Percentiles rank a stretch among this genome's conserved stretches.
Evolutionary conservation across 1,284 basidiomycete species (phyloP).

Genomic region (Cutaneotrichosporon sp.): DNA sequence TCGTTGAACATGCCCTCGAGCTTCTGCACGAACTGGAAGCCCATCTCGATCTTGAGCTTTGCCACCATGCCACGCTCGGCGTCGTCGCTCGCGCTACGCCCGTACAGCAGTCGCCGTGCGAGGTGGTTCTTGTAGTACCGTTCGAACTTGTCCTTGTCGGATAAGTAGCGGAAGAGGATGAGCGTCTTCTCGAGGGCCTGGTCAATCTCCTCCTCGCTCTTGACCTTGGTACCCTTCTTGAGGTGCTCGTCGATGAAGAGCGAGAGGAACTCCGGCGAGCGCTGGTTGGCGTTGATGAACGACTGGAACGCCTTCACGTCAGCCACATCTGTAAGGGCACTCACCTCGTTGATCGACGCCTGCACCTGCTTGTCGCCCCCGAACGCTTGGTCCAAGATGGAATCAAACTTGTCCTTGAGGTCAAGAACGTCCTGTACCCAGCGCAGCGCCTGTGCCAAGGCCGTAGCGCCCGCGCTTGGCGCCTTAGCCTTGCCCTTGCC

Average conservation of each 20-base stretch:
- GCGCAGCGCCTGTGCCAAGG: constrained; percentile 65
- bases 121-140: constrained; percentile 97
- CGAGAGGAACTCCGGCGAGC: constrained; percentile 92
- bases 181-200: constrained; percentile 89
- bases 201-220: constrained; percentile 93
- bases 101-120: constrained; percentile 83
- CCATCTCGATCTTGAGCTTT: constrained; percentile 91
- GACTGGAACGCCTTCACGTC: constrained; percentile 77
- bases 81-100: constrained; percentile 91
- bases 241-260: constrained; percentile 97
- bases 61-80: constrained; percentile 97
- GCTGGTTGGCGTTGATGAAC: constrained; percentile 87
- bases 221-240: constrained; percentile 95
- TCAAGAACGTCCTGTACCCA: constrained; percentile 95
- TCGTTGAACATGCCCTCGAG: constrained; percentile 99
- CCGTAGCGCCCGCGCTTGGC: constrained; percentile 32
- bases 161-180: constrained; percentile 89
- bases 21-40: constrained; percentile 96
- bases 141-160: constrained; percentile 97
- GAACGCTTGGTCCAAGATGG: constrained; percentile 72
- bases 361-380: constrained; percentile 75
- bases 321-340: constrained; percentile 24
- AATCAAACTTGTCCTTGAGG: constrained; percentile 89
- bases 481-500: constrained; percentile 64
- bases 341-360: constrained; percentile 81